Percentiles rank a stretch among this genome's conserved stretches.
phyloP scores from a whole-genome alignment of 495 filamentous ascomycete species.

The Aspergillus panamensis region DNA sequence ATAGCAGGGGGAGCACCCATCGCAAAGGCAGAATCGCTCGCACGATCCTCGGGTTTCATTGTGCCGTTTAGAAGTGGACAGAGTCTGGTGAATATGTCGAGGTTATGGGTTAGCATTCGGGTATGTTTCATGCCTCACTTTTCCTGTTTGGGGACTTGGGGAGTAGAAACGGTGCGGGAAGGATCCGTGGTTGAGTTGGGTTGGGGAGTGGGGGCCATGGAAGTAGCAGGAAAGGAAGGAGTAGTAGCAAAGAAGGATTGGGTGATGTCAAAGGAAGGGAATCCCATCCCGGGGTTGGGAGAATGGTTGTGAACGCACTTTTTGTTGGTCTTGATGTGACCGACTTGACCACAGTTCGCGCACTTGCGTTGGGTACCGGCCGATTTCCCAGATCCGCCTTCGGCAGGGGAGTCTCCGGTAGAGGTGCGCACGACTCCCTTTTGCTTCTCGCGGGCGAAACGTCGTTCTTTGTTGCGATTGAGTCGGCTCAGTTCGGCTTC shows the following conservation, averaged over 20 bases:
- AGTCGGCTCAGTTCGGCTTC: slow-evolving; percentile 76
- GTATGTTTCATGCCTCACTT: neutral
- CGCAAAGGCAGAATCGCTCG: slow-evolving; percentile 50
- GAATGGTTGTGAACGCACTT: slow-evolving; percentile 54
- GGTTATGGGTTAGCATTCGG: slow-evolving; percentile 22
- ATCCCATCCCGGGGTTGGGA: neutral
- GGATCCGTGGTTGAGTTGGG: neutral
- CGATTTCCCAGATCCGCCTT: slow-evolving; percentile 48
- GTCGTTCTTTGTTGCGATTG: slow-evolving; percentile 85
- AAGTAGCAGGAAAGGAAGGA: neutral
- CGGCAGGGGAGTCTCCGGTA: slow-evolving; percentile 39
- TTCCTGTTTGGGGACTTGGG: neutral
- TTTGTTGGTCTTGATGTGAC: slow-evolving; percentile 99
- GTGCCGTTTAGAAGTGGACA: slow-evolving; percentile 89
- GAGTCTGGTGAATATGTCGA: slow-evolving; percentile 52
- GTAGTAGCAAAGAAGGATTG: slow-evolving; percentile 3
- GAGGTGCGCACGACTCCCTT: slow-evolving; percentile 55
- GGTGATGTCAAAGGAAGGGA: slow-evolving; percentile 14
- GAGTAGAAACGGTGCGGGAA: neutral
- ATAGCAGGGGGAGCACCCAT: slow-evolving; percentile 46
- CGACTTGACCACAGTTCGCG: slow-evolving; percentile 91
- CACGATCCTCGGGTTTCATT: slow-evolving; percentile 64
- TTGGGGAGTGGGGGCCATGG: neutral
- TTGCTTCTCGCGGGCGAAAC: slow-evolving; percentile 85
- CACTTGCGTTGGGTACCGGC: slow-evolving; percentile 84